These are phyloP conservation scores for Penicillium psychrofluorescens DNA, from an alignment of 495 filamentous ascomycete genomes.

Conservation along the genomic window DNA sequence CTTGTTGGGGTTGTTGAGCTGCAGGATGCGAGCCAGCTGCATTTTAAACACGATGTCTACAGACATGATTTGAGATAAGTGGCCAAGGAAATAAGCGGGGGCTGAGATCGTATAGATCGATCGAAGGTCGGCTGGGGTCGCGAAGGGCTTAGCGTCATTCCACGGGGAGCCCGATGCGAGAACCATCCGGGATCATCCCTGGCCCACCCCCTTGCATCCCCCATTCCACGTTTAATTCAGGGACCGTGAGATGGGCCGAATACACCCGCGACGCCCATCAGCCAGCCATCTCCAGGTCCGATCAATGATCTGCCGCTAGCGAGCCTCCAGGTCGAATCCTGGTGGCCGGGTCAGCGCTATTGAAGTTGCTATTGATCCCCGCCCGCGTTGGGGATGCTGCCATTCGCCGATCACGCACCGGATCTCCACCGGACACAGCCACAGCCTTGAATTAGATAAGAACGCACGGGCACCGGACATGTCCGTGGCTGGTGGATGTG, in stretches of 20 bases:
- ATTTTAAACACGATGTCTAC: conserved; percentile 2
- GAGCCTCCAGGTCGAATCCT: not conserved
- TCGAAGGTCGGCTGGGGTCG: too few species aligned
- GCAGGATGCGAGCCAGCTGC: conserved; percentile 1
- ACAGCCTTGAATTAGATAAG: conserved; percentile 14
- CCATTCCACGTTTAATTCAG: conserved; percentile 4
- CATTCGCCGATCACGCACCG: conserved; percentile 6
- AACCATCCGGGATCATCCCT: not conserved
- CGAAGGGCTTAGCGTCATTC: not conserved
- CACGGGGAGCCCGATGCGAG: conserved; percentile 7
- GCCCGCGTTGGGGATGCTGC: too few species aligned
- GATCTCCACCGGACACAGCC: conserved; percentile 13
- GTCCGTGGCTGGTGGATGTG: conserved; percentile 16
- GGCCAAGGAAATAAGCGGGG: too few species aligned
- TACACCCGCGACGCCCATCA: not conserved
- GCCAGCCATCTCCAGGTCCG: not conserved
- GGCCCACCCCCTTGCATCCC: conserved; percentile 4
- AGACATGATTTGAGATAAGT: not conserved
- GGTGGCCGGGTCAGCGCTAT: too few species aligned
- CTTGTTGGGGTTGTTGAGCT: conserved; percentile 3
- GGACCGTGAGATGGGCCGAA: conserved; percentile 3
- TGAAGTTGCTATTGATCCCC: too few species aligned
- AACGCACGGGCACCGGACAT: conserved; percentile 17
- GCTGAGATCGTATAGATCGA: too few species aligned
- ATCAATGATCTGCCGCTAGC: not conserved